Evolutionary conservation across 495 filamentous ascomycete genomes (phyloP).

Genomic region (Penicillium crystallinum): DNA sequence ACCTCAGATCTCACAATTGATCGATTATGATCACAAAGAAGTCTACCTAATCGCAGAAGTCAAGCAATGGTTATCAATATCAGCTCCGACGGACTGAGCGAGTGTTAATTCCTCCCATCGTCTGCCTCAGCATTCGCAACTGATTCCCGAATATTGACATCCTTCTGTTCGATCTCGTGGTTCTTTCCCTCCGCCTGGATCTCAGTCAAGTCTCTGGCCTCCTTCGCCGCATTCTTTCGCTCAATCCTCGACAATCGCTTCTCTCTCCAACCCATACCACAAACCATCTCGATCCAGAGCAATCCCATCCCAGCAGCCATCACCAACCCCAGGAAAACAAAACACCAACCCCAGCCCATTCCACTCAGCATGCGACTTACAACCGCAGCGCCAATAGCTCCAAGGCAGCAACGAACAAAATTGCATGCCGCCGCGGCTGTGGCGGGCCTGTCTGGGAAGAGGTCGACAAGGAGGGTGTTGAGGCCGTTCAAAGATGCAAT

Average conservation of each 20-base stretch:
- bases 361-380: conserved; percentile 55
- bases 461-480: conserved; percentile 52
- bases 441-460: conserved; percentile 51
- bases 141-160: background rate
- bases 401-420: conserved; percentile 57
- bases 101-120: background rate
- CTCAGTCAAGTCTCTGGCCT: background rate
- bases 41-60: background rate
- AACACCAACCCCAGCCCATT: conserved; percentile 61
- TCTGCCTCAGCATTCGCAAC: background rate
- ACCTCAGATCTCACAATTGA: background rate
- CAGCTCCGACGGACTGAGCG: background rate
- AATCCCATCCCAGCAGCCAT: conserved; percentile 34
- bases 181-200: background rate
- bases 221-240: conserved; percentile 10
- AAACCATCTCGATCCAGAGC: conserved; percentile 26
- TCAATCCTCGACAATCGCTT: conserved; percentile 18
- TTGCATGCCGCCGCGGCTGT: conserved; percentile 65
- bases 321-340: conserved; percentile 38
- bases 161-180: background rate
- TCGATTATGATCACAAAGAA: background rate
- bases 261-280: conserved; percentile 40
- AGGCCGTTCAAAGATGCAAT: conserved; percentile 44
- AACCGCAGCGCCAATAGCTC: conserved; percentile 54
- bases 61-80: background rate